phyloP scores from a whole-genome alignment of 345 rosid species.

The Eucalyptus rudis region DNA sequence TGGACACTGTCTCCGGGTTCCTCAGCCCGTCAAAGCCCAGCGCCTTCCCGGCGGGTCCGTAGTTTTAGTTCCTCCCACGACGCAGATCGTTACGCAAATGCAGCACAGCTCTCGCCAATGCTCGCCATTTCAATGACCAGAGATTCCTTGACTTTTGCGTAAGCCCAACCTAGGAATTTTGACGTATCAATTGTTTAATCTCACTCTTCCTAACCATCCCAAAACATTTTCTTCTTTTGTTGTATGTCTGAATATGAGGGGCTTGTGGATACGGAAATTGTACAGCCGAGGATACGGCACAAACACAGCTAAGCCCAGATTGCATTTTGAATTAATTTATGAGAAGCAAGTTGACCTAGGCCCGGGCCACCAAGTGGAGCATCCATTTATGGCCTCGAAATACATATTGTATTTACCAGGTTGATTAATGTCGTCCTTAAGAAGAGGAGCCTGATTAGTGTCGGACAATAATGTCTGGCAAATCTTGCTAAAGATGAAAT shows the following conservation, averaged over 20 bases:
- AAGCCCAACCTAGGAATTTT: too few relatives aligned
- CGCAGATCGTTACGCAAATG: not conserved
- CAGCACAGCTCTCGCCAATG: not conserved
- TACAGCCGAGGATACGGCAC: too few relatives aligned
- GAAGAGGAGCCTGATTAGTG: not conserved
- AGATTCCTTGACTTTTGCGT: not conserved
- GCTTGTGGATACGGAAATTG: too few relatives aligned
- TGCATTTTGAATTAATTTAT: not conserved
- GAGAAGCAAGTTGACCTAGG: not conserved
- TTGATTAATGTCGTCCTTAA: not conserved
- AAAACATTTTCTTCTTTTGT: too few relatives aligned
- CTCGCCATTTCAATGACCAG: not conserved
- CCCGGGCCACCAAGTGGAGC: not conserved
- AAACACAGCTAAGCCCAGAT: not conserved
- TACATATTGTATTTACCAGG: not conserved
- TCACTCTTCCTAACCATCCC: too few relatives aligned
- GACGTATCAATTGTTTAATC: too few relatives aligned
- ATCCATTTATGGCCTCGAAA: not conserved
- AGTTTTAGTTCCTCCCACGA: slow-evolving; percentile 57
- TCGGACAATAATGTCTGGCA: not conserved
- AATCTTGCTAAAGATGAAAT: not conserved
- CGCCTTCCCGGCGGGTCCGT: slow-evolving; percentile 73
- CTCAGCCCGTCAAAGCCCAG: slow-evolving; percentile 67
- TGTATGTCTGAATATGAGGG: too few relatives aligned
- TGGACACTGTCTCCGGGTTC: slow-evolving; percentile 54